Evolutionary conservation across 1,139 yeast genomes (phyloP).

Genomic region (Nakaseomyces uthaithaninus): DNA sequence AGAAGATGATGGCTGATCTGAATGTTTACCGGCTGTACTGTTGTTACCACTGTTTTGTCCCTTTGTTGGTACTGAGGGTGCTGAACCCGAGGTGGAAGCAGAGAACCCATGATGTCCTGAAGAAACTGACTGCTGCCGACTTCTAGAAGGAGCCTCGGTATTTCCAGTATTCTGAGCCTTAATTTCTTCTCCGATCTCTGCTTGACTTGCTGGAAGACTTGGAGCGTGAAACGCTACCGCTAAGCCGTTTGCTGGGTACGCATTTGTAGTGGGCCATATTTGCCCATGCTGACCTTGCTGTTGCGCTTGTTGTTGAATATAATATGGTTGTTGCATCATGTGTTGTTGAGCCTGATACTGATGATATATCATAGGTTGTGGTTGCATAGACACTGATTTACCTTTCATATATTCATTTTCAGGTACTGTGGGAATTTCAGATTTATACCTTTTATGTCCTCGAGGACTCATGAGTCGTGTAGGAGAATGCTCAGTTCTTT

Average conservation of each 20-base stretch:
- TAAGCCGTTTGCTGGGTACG: background rate
- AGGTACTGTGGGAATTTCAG: conserved; percentile 14
- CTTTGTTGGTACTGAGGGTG: background rate
- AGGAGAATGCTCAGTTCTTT: conserved; percentile 14
- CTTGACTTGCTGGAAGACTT: background rate
- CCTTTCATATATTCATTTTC: conserved; percentile 7
- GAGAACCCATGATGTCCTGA: background rate
- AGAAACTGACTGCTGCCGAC: background rate
- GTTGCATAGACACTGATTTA: background rate
- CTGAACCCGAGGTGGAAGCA: background rate
- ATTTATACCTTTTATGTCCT: conserved; percentile 14
- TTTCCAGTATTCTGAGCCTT: background rate
- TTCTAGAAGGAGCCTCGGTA: background rate
- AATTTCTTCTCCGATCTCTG: background rate
- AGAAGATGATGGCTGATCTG: background rate
- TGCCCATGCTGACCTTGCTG: conserved; percentile 1
- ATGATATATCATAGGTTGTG: background rate
- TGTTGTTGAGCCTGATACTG: background rate
- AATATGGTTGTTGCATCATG: background rate
- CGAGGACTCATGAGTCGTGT: conserved; percentile 14
- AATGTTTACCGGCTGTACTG: background rate
- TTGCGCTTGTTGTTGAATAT: background rate
- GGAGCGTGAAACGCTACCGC: conserved; percentile 3
- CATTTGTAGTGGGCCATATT: background rate
- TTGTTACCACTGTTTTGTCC: background rate